These are phyloP conservation scores for Aspergillus viridinutans DNA, from an alignment of 2,329 filamentous ascomycete genomes.

Conservation along the genomic window DNA sequence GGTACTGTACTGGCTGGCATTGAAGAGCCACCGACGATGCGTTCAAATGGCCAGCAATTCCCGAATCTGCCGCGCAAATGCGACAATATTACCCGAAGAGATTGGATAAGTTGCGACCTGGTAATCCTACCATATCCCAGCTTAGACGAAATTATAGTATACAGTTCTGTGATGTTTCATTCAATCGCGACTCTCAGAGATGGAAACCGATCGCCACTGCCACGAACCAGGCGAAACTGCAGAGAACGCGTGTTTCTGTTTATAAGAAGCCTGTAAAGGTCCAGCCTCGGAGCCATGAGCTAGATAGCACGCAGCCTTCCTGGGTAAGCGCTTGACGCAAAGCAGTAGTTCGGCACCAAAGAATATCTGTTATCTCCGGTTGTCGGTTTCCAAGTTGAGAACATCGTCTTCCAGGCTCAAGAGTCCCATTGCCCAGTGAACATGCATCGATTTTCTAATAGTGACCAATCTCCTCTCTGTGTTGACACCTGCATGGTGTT, in stretches of 20 bases:
- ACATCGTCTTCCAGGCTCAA: constrained; percentile 75
- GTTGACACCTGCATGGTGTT: constrained; percentile 24
- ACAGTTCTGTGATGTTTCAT: not conserved
- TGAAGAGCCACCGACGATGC: too few relatives aligned
- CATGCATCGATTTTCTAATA: constrained; percentile 58
- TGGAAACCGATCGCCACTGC: not conserved
- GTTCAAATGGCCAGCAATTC: too few relatives aligned
- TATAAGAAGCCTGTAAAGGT: not conserved
- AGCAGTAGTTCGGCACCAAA: not conserved
- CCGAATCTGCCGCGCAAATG: not conserved
- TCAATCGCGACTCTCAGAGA: not conserved
- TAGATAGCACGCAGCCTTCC: not conserved
- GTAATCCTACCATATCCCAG: not conserved
- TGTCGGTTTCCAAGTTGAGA: constrained; percentile 55
- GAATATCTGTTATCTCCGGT: constrained; percentile 7
- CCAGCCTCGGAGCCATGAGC: not conserved
- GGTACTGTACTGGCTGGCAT: too few relatives aligned
- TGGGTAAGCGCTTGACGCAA: not conserved
- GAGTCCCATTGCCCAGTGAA: constrained; percentile 74
- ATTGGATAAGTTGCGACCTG: not conserved
- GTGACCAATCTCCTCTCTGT: constrained; percentile 54
- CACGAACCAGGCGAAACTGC: not conserved
- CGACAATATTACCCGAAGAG: not conserved
- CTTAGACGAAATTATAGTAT: not conserved
- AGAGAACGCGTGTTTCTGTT: not conserved